These are phyloP conservation scores for Endoconidiophora laricicola DNA, from an alignment of 2,329 filamentous ascomycete genomes.

Conservation along the genomic window DNA sequence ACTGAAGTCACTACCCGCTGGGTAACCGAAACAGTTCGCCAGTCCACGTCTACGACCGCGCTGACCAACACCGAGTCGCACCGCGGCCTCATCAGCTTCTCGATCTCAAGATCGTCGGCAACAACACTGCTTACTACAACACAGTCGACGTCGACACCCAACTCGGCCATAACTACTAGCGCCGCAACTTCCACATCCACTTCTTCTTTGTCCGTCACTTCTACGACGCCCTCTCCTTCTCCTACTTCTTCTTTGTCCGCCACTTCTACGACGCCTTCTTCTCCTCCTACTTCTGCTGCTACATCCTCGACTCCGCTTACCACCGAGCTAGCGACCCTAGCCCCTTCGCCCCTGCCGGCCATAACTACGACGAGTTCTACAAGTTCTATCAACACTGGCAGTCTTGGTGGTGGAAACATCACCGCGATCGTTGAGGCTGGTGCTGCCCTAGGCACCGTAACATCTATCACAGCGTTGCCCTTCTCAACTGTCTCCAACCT, in stretches of 20 bases:
- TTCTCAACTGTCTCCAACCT: conserved; percentile 9
- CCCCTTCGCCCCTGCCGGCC: background rate
- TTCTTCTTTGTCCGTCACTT: background rate
- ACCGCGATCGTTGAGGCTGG: conserved; percentile 4
- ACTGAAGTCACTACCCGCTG: background rate
- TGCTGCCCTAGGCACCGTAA: background rate
- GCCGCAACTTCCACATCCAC: background rate
- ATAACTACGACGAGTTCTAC: background rate
- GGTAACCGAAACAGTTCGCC: background rate
- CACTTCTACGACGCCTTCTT: background rate
- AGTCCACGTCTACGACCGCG: background rate
- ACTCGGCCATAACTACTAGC: background rate
- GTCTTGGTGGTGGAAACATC: background rate
- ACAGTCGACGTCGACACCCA: background rate
- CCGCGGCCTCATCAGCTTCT: background rate
- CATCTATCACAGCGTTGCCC: conserved; percentile 1
- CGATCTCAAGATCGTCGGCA: background rate
- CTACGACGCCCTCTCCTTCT: background rate
- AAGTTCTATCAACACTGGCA: background rate
- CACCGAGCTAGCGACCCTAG: background rate
- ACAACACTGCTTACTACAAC: background rate
- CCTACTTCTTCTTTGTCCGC: background rate
- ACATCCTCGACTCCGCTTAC: background rate
- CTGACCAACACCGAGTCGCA: background rate
- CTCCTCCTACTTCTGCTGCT: background rate